A percentile compares a stretch with the other conserved stretches of the same genome.
Evolutionary conservation across 305 asterid species (phyloP).

Genomic region (Ajuga reptans): DNA sequence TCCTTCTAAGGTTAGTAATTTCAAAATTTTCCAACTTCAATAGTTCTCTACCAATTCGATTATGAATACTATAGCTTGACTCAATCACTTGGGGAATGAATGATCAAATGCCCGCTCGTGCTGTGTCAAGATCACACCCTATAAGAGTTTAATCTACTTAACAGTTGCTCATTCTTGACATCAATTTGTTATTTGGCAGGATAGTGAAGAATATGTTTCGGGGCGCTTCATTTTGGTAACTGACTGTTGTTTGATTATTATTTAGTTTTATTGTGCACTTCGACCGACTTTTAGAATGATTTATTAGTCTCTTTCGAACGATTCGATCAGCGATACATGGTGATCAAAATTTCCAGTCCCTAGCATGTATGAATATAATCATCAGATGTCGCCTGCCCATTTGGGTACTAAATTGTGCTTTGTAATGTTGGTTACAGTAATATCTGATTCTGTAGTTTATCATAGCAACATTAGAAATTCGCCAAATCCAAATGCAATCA

Average conservation of each 20-base stretch:
- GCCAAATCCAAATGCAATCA: background rate
- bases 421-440: background rate
- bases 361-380: background rate
- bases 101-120: background rate
- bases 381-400: background rate
- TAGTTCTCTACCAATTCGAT: too few species aligned
- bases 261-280: background rate
- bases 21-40: background rate
- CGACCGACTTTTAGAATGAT: background rate
- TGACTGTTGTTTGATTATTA: background rate
- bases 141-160: too few species aligned
- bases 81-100: background rate
- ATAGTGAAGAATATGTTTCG: background rate
- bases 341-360: background rate
- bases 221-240: background rate
- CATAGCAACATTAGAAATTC: background rate
- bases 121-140: background rate
- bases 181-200: background rate
- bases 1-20: background rate
- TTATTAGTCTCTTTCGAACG: background rate
- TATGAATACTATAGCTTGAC: background rate
- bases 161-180: background rate
- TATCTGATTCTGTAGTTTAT: background rate
- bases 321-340: background rate
- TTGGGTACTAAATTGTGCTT: background rate